Conservation (phyloP, 805 yeast genomes). For the Candida maltosa region DNA sequence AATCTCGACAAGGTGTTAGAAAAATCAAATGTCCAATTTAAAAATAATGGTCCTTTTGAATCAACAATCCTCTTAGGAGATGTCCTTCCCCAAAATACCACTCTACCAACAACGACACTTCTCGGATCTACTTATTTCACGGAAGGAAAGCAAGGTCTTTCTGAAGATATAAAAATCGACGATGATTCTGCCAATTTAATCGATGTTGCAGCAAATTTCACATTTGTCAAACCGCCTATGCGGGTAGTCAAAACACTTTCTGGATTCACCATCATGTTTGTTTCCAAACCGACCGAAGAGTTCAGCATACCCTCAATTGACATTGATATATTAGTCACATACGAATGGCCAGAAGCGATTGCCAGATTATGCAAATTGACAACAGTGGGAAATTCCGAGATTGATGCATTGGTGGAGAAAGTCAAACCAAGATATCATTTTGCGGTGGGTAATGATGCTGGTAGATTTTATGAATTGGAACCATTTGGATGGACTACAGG, state of each 20-base stretch:
- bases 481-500: slow-evolving; percentile 58
- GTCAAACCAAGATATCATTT: slow-evolving; percentile 68
- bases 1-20: slow-evolving; percentile 41
- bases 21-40: slow-evolving; percentile 46
- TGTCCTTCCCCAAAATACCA: slow-evolving; percentile 14
- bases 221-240: slow-evolving; percentile 30
- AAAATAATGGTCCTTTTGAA: slow-evolving; percentile 67
- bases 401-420: slow-evolving; percentile 45
- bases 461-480: slow-evolving; percentile 49
- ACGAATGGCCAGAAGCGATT: slow-evolving; percentile 49
- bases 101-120: slow-evolving; percentile 17
- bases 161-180: slow-evolving; percentile 7
- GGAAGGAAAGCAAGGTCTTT: slow-evolving; percentile 15
- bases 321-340: slow-evolving; percentile 55
- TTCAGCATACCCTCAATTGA: no score
- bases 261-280: slow-evolving; percentile 48
- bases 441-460: slow-evolving; percentile 47
- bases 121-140: slow-evolving; percentile 25
- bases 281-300: slow-evolving; percentile 19
- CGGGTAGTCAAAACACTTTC: slow-evolving; percentile 32
- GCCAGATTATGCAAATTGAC: slow-evolving; percentile 42
- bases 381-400: slow-evolving; percentile 38
- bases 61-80: slow-evolving; percentile 53
- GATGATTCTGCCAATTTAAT: slow-evolving; percentile 17
- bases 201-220: slow-evolving; percentile 24